These are phyloP conservation scores for Microthlaspi erraticum DNA, from an alignment of 345 rosid genomes.

Conservation along the genomic window DNA sequence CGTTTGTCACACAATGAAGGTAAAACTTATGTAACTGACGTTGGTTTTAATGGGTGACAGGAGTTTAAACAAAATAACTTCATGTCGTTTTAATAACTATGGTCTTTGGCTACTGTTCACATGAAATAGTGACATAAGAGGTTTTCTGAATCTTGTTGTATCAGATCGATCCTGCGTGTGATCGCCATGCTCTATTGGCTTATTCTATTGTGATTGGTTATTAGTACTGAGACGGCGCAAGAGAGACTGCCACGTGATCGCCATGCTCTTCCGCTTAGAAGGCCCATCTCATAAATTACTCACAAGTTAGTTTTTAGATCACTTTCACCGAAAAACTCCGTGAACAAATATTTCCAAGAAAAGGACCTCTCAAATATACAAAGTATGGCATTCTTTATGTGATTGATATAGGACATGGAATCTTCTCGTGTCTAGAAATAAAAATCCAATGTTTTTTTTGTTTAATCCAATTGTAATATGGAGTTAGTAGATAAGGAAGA, in stretches of 20 bases:
- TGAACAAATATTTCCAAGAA: conserved; percentile 24
- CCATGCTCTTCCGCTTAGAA: conserved; percentile 33
- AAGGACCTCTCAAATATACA: conserved; percentile 20
- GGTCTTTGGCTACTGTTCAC: conserved; percentile 27
- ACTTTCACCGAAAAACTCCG: conserved; percentile 36
- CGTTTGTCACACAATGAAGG: conserved; percentile 1
- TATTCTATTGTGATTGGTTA: conserved; percentile 17
- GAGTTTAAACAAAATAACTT: neutral
- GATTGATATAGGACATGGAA: conserved; percentile 20
- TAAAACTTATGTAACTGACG: too few species aligned
- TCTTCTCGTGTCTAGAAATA: conserved; percentile 4
- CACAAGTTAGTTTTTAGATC: conserved; percentile 27
- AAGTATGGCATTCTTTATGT: conserved; percentile 21
- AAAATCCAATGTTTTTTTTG: neutral
- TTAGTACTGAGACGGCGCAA: conserved; percentile 25
- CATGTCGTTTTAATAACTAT: neutral
- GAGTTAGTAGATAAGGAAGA: conserved; percentile 41
- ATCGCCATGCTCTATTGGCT: conserved; percentile 38
- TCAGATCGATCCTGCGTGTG: conserved; percentile 26
- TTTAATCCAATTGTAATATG: conserved; percentile 16
- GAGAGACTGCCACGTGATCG: conserved; percentile 43
- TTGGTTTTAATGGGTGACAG: neutral
- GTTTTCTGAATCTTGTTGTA: conserved; percentile 8
- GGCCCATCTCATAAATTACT: conserved; percentile 37
- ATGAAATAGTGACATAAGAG: conserved; percentile 29